Conservation (phyloP, 2,329 filamentous ascomycete species). For the Acephala macrosclerotiorum region DNA sequence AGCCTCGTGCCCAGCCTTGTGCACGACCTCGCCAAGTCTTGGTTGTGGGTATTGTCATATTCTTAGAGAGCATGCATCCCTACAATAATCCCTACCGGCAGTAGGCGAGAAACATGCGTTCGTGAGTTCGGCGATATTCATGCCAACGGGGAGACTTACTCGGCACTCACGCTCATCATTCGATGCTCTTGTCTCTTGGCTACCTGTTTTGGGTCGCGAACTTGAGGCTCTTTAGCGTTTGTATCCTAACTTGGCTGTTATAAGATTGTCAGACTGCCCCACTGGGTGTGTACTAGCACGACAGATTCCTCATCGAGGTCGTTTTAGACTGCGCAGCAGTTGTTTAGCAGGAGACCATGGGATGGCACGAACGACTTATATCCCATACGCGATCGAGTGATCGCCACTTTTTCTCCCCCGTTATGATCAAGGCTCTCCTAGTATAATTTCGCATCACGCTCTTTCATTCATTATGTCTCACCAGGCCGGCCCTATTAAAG, state of each 20-base stretch:
- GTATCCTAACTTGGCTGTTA: constrained; percentile 31
- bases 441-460: constrained; percentile 16
- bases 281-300: constrained; percentile 20
- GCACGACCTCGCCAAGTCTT: constrained; percentile 26
- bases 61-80: constrained; percentile 14
- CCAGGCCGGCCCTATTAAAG: constrained; percentile 32
- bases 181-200: constrained; percentile 31
- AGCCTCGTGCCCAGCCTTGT: constrained; percentile 30
- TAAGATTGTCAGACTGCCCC: constrained; percentile 22
- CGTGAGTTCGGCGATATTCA: constrained; percentile 16
- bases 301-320: constrained; percentile 14
- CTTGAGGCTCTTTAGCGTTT: constrained; percentile 30
- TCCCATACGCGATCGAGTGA: constrained; percentile 13
- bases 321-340: constrained; percentile 30
- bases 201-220: constrained; percentile 14
- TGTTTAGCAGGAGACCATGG: constrained; percentile 21
- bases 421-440: constrained; percentile 13
- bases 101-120: constrained; percentile 23
- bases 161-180: constrained; percentile 12
- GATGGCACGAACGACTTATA: constrained; percentile 16
- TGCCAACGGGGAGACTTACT: constrained; percentile 27
- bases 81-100: constrained; percentile 10
- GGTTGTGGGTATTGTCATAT: constrained; percentile 19
- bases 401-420: constrained; percentile 9
- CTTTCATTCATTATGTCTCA: constrained; percentile 27